Conservation (phyloP, 2,329 filamentous ascomycete species). For the Cladosporium halotolerans region DNA sequence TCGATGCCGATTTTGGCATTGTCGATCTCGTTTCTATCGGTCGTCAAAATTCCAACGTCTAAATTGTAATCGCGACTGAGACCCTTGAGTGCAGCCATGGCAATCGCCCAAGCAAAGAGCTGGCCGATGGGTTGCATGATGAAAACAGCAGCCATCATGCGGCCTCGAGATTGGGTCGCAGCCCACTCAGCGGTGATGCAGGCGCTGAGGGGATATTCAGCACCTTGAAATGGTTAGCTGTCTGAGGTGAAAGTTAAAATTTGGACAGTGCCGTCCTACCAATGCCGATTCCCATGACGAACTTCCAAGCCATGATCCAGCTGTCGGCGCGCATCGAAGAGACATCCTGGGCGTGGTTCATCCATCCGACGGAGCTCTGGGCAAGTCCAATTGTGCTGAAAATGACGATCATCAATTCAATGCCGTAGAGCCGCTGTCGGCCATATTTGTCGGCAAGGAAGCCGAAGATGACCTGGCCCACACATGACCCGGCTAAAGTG, state of each 20-base stretch:
- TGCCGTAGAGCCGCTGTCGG: conserved; percentile 33
- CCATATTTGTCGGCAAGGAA: conserved; percentile 34
- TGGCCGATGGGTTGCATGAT: conserved; percentile 39
- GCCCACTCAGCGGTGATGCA: conserved; percentile 37
- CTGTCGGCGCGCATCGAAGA: conserved; percentile 15
- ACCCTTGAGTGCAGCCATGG: conserved; percentile 16
- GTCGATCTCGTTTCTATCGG: conserved; percentile 3
- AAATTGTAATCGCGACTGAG: conserved; percentile 16
- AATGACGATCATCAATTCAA: conserved; percentile 37
- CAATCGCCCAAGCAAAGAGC: conserved; percentile 24
- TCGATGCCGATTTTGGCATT: conserved; percentile 31
- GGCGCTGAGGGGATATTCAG: conserved; percentile 32
- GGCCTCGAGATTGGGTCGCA: conserved; percentile 30
- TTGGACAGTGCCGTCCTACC: conserved; percentile 20
- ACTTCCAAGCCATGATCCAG: conserved; percentile 36
- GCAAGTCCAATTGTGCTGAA: conserved; percentile 34
- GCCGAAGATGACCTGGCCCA: conserved; percentile 35
- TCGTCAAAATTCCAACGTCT: conserved; percentile 1
- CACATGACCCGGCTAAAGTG: conserved; percentile 34
- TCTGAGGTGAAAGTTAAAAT: not conserved
- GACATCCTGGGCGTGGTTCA: conserved; percentile 10
- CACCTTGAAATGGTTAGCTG: not conserved
- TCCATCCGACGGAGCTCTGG: conserved; percentile 29
- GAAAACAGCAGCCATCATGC: conserved; percentile 39
- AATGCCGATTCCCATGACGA: conserved; percentile 37